Base-by-base conservation (phyloP, 176 grass and related monocot genomes). In the Echinochloa phyllopogon region DNA sequence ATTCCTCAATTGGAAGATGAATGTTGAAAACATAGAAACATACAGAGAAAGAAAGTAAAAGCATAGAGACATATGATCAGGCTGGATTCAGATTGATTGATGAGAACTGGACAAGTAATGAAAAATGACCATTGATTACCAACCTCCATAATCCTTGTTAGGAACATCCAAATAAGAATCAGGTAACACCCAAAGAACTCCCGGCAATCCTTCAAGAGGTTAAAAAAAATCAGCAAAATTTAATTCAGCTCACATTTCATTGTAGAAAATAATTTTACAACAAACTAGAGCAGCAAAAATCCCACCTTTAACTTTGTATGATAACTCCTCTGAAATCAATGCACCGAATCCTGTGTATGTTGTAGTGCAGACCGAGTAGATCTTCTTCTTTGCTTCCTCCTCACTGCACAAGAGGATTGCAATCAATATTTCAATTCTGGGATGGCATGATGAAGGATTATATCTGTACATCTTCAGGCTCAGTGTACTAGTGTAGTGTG, bases 81-180 rank as follows among this genome's bases (percentile, higher is more conserved):
- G 33, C 6, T 42, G 1, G 20, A 41, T 73, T 37, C 21, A 41
- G 33, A 62, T 16, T 47, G 3, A 20, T n/a, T 48, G n/a, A 68
- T 47, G 6, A 49, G 15, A 69, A 83, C 21, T 80, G 13, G 29
- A 33, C 29, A 56, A 61, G 48, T 25, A 48, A 53, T 38, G 61
- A 75, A 50, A 5, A 58, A 40, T 21, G 11, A 8, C 23, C 62
- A 82, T 58, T 21, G 11, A 8, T 29, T 67, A 82, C 64, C 21
- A 80, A 98, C 96, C 96, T 98, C 96, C 96, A 52, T 98, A 98
- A 45, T 98, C 96, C 85, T 98, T 94, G 89, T 98, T 98, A 29
- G 96, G 91, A 66, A 98, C 96, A 92, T 98, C 96, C 79, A 98
- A 82, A 72, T 98, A 98, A 3, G 96, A 98, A 92, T 98, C 96